Base-by-base conservation (phyloP, 1,139 yeast genomes). In the Sugiyamaella neomexicana region DNA sequence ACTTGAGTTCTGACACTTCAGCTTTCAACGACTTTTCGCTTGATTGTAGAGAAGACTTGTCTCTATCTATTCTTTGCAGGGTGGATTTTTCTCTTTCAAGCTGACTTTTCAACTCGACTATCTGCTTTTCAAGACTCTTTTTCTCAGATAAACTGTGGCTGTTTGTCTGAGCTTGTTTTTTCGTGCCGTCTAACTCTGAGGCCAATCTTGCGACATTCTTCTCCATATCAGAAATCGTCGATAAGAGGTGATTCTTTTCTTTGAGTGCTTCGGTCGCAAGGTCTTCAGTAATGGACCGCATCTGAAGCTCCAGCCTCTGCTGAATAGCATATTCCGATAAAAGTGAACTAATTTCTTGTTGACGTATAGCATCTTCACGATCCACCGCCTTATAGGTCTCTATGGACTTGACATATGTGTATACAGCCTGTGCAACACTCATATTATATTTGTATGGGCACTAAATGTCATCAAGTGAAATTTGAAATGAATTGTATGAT, bases 1-100 rank as follows among this genome's bases (percentile, higher is more conserved):
- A 23, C 38, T 58, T 59, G 10, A 55, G 46, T 12, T 62, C 64
- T 8, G 50, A 51, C 5, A 62, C 29, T 45, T 62, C 65, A 2
- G 48, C 17, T 34, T 58, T 55, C 15, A 61, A 53, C 13, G 54
- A 25, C 51, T 57, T 58, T 25, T 59, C 62, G 13, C 46, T 17
- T 17, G 48, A 38, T 34, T 32, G 43, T 12, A 51, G 50, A 3
- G 44, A 47, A 1, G 52, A 23, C 41, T 50, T 53, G 15, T 59
- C 62, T 17, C 36, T 51, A 17, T 58, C 59, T 27, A 50, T 42
- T 15, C 49, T 53, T 6, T 41, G 50, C 27, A 41, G 31, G 36
- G 32, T 40, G 16, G 52, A 31, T 27, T 58, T 57, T 25, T 55
- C 58, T 10, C 49, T 49, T 23, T 56, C 62, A 8, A 56, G 46